Conservation (phyloP, 2,329 filamentous ascomycete species). For the Coniochaeta pulveracea region DNA sequence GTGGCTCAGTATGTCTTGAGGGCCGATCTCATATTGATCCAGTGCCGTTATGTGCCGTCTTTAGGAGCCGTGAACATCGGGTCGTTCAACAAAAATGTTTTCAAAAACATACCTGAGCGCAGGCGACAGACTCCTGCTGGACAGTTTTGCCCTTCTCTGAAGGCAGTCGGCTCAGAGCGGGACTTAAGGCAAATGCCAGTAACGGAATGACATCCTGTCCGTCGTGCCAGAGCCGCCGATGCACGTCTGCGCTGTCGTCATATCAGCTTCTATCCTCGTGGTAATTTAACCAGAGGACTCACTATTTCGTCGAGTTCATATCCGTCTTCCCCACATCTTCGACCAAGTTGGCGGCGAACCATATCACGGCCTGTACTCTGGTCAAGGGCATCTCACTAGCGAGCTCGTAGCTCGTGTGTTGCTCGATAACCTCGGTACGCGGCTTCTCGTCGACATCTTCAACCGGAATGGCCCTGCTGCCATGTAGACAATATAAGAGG, state of each 20-base stretch:
- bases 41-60: no score
- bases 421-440: not conserved
- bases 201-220: not conserved
- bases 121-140: no score
- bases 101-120: no score
- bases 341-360: slow-evolving; percentile 52
- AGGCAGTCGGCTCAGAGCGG: no score
- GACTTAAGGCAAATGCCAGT: no score
- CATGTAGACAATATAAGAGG: slow-evolving; percentile 46
- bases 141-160: no score
- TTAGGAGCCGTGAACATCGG: no score
- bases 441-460: slow-evolving; percentile 28
- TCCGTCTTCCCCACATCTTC: slow-evolving; percentile 61
- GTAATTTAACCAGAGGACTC: slow-evolving; percentile 12
- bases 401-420: slow-evolving; percentile 30
- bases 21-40: no score
- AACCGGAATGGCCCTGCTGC: slow-evolving; percentile 32
- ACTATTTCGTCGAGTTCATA: slow-evolving; percentile 46
- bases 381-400: slow-evolving; percentile 32
- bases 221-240: no score
- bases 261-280: not conserved
- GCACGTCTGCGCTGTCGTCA: slow-evolving; percentile 22
- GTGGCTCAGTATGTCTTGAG: no score
- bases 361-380: slow-evolving; percentile 47
- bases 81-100: no score